Evolutionary conservation across 768 basidiomycete species (phyloP), one percentile per base, ranked within the genome.

Genomic region (Suillus subaureus): DNA sequence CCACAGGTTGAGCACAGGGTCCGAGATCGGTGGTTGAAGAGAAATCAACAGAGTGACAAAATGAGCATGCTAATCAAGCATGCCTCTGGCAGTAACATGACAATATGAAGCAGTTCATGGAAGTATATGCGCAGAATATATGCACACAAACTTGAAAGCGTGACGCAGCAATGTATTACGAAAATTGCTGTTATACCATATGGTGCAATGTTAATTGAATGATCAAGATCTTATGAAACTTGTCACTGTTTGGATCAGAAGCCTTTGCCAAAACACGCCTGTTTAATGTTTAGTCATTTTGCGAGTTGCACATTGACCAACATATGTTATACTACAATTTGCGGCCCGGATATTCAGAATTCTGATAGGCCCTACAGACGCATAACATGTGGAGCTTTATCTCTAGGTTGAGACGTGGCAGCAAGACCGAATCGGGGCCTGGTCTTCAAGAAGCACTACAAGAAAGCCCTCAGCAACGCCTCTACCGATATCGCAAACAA

Each of bases 401-500:
- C 6, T 60, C 57, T 12, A 60, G 26, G 39, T 28, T 60, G 23
- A 26, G 57, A 39, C 37, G 57, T 18, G 8, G 26, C 18, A 12
- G 16, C 18, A 40, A 21, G 39, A 28, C 39, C 11, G 13, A 28
- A 18, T 23, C 57, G 28, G 57, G 16, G 11, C 26, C 26, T 40
- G 18, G 57, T 60, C 26, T 42, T 60, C 57, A 60, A 42, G 57
- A 60, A 26, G 26, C 26, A 28, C 26, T 26, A 12, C 18, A 40
- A 28, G 57, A 60, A 42, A 60, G 26, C 26, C 15, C 26, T 26
- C 39, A 40, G 12, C 69, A 72, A 28, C 43, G 18, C 28, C 39
- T 85, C 55, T 83, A 86, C 70, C 81, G 85, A 43, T 90, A 87
- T 77, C 83, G 92, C 68, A 89, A 87, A 71, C 91, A 92, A 70